Evolutionary conservation across 495 filamentous ascomycete genomes (phyloP).

Genomic region (Daldinia vernicosa): DNA sequence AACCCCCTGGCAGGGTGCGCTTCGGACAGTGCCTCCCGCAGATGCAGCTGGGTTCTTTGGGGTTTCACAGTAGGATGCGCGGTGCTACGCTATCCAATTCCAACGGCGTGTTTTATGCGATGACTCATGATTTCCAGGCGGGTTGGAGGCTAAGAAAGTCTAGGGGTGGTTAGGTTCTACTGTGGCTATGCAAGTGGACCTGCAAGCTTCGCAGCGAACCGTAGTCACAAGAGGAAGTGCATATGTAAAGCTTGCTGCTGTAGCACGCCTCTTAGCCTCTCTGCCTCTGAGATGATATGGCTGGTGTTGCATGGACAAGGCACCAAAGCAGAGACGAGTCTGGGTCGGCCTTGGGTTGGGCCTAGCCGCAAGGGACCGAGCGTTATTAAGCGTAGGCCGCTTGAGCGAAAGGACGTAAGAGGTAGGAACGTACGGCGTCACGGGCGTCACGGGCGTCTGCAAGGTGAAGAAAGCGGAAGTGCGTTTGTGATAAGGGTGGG

Average conservation of each 20-base stretch:
- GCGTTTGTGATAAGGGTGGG: conserved; percentile 30
- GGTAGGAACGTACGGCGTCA: conserved; percentile 32
- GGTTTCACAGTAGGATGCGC: conserved; percentile 31
- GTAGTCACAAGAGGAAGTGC: conserved; percentile 51
- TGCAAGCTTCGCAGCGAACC: conserved; percentile 48
- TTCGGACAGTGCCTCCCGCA: conserved; percentile 46
- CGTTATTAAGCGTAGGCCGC: conserved; percentile 13
- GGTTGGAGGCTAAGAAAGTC: not conserved
- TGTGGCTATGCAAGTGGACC: conserved; percentile 34
- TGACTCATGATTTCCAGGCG: conserved; percentile 23
- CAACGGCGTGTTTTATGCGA: conserved; percentile 15
- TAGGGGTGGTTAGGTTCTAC: not conserved
- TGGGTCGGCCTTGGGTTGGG: conserved; percentile 29
- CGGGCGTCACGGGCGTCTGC: conserved; percentile 41
- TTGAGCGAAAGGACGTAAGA: conserved; percentile 25
- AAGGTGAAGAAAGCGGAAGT: conserved; percentile 44
- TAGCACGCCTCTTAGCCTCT: conserved; percentile 9
- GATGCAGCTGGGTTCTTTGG: conserved; percentile 33
- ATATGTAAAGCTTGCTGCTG: conserved; percentile 42
- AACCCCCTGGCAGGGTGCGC: conserved; percentile 31
- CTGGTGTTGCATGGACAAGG: conserved; percentile 25
- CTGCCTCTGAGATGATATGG: conserved; percentile 6
- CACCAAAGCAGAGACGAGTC: conserved; percentile 29
- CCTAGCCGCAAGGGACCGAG: conserved; percentile 27
- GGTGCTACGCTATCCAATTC: conserved; percentile 24